Conservation (phyloP, 2,329 filamentous ascomycete species). For the Biscogniauxia sp. region DNA sequence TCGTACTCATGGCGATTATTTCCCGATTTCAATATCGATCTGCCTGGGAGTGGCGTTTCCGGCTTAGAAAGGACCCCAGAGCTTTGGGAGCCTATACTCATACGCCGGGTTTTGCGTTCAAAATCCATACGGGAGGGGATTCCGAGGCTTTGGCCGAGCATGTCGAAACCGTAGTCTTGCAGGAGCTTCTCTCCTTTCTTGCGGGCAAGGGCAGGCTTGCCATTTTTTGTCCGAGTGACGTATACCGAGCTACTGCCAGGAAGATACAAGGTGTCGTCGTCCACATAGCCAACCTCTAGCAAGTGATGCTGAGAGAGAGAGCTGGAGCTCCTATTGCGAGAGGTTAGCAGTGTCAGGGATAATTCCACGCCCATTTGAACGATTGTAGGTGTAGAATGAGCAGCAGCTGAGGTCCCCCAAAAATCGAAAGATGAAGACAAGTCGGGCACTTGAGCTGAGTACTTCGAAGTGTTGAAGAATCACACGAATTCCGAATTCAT, state of each 20-base stretch:
- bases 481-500: too few species aligned
- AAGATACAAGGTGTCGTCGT: constrained; percentile 15
- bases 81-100: constrained; percentile 16
- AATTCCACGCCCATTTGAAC: not conserved
- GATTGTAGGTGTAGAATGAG: not conserved
- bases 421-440: not conserved
- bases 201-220: constrained; percentile 26
- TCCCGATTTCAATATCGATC: not conserved
- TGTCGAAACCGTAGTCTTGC: constrained; percentile 26
- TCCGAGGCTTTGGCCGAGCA: constrained; percentile 25
- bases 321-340: constrained; percentile 13
- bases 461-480: not conserved
- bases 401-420: not conserved
- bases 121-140: constrained; percentile 25
- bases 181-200: constrained; percentile 24
- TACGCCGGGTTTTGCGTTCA: constrained; percentile 15
- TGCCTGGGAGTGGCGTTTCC: constrained; percentile 2
- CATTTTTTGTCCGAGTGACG: constrained; percentile 24
- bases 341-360: not conserved
- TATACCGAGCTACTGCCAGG: constrained; percentile 19
- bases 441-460: not conserved
- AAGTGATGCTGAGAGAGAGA: constrained; percentile 2
- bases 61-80: constrained; percentile 14
- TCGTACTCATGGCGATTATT: not conserved
- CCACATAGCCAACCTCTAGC: not conserved